Conservation (phyloP, 2,329 filamentous ascomycete species). For the Chaetoscypha palmicola region DNA sequence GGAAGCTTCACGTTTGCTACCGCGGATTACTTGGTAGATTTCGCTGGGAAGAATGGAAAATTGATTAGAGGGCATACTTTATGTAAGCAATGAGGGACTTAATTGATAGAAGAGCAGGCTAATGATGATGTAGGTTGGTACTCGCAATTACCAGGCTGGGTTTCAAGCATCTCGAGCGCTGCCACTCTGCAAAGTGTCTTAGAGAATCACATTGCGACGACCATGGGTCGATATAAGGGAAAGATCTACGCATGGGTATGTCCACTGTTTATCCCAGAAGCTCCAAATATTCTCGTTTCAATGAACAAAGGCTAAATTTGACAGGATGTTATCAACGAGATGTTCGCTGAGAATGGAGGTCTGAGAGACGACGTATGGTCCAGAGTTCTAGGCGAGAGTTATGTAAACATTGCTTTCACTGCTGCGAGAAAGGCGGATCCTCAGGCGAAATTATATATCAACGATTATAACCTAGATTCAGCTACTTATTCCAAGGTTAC, state of each 20-base stretch:
- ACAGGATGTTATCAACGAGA: constrained; percentile 60
- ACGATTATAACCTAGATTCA: constrained; percentile 56
- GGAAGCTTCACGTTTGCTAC: constrained; percentile 47
- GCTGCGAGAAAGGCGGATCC: constrained; percentile 62
- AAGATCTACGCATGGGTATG: constrained; percentile 48
- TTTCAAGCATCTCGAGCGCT: constrained; percentile 47
- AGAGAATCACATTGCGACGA: constrained; percentile 50
- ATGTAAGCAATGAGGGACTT: constrained; percentile 58
- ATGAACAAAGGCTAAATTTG: constrained; percentile 45
- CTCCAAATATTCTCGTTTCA: no score
- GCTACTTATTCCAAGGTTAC: constrained; percentile 55
- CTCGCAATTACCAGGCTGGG: constrained; percentile 52
- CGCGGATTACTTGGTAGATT: constrained; percentile 55
- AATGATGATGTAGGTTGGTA: constrained; percentile 50
- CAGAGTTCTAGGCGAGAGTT: constrained; percentile 61
- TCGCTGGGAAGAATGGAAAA: constrained; percentile 48
- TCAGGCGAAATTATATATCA: constrained; percentile 65
- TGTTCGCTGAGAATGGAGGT: constrained; percentile 42
- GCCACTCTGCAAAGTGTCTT: constrained; percentile 47
- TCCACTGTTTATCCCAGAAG: constrained; percentile 44
- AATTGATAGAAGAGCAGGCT: constrained; percentile 54
- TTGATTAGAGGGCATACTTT: constrained; percentile 59
- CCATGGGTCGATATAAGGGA: constrained; percentile 53
- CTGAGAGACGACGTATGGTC: constrained; percentile 58
- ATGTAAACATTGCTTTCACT: constrained; percentile 62